Base-by-base conservation (phyloP, 768 basidiomycete species). In the Botryobasidium botryosum region DNA sequence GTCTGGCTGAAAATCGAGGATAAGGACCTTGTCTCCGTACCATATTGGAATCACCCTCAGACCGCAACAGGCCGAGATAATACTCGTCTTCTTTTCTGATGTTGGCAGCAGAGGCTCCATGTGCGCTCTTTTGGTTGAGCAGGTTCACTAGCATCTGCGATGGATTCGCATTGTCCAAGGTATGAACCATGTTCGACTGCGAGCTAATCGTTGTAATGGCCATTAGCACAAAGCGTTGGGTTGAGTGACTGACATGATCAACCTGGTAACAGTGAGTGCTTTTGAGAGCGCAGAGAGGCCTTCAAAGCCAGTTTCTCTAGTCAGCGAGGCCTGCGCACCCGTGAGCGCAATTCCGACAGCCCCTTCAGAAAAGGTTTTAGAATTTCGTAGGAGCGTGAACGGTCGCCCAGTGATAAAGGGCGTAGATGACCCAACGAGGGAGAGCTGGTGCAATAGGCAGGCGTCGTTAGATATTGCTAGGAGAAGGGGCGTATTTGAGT, bases 321-420 rank as follows among this genome's bases (percentile, higher is more conserved):
- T 7, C 8, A 17, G 8, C 10, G 8, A 12, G 39, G n/a, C 18
- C 7, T 42, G 15, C 15, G 13, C 10, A 18, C 8, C 12, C 1
- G 20, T 20, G 17, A 46, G 27, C 2, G 49, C 47, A 26, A 50
- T 18, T 17, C 49, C 49, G 26, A 50, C 48, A 13, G 49, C 49
- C 6, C 49, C 49, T 17, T 41, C 28, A 26, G 49, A 41, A 13
- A 40, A 40, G 1, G 32, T 28, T 15, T 35, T 32, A 27, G 21
- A 23, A 23, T 38, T 38, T 41, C 21, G 37, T 6, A 50, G 26
- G 15, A 50, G 27, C 15, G 49, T 50, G 18, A 35, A 27, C 15
- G 46, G 45, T 12, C 38, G 49, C 28, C 49, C 49, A 2, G 49
- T 50, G 10, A 50, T 37, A 27, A 50, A 50, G 31, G 49, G 49